Evolutionary conservation across 1,284 basidiomycete genomes (phyloP), one percentile per base, ranked within the genome.

Genomic region (Malassezia sympodialis): DNA sequence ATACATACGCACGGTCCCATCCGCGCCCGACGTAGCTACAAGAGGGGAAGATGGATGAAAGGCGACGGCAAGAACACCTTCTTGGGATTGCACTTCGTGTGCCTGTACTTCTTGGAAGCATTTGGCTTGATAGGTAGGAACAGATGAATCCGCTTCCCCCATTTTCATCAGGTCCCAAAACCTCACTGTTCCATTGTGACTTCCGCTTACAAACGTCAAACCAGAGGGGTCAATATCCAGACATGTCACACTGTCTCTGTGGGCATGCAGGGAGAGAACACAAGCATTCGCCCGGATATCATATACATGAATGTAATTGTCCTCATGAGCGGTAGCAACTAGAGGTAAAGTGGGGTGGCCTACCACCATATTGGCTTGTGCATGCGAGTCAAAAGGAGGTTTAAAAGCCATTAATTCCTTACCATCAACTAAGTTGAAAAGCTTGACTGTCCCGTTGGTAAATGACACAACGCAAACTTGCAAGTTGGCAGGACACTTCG

Each of bases 271-370:
- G 28, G 87, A 87, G 69, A 90, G 82, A 26, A 87, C 87, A 69
- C 88, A 88, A 79, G 62, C 63, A 87, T 90, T 86, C 59, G 85
- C 86, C 31, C 79, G 78, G 46, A 87, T 80, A 75, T 96, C 89
- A 75, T 88, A 94, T 55, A 96, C 83, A 28, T 87, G 82, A 63
- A 96, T 88, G 69, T 84, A 85, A 64, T 89, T 90, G 78, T 96
- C 90, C 76, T 96, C 91, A 73, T 94, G 88, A 0, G 84, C 93
- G 14, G 88, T 87, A 31, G 93, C 83, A 44, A 96, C 81, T 24
- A 91, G 77, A 1, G 88, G 83, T 79, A 90, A 83, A 1, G 88
- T 91, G 11, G 90, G 90, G 77, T 96, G 90, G 41, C 89, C 90
- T 34, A 85, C 82, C 48, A 96, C 83, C 58, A 84, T 82, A 76